Evolutionary conservation across 2,329 filamentous ascomycete genomes (phyloP).

Genomic region (Fusarium redolens): DNA sequence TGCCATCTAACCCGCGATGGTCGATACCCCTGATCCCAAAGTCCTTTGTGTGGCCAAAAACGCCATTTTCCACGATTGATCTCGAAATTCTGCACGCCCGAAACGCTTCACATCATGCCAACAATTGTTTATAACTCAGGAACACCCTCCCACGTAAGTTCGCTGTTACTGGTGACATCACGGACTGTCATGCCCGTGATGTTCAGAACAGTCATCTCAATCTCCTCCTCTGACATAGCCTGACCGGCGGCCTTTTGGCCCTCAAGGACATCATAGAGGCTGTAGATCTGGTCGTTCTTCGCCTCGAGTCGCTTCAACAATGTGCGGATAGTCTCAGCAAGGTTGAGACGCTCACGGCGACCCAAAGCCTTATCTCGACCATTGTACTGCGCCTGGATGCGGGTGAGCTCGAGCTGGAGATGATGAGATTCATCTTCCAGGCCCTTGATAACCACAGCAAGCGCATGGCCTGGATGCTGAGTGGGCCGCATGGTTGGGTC

Average conservation of each 20-base stretch:
- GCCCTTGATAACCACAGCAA: conserved; percentile 85
- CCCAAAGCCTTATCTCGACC: conserved; percentile 74
- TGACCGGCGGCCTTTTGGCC: conserved; percentile 76
- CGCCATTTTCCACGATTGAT: conserved; percentile 38
- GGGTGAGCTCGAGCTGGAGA: conserved; percentile 75
- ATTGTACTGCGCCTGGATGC: conserved; percentile 72
- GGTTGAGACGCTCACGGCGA: conserved; percentile 70
- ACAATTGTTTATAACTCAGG: conserved; percentile 41
- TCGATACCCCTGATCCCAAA: conserved; percentile 30
- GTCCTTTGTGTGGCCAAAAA: conserved; percentile 36
- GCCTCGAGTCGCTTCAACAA: conserved; percentile 73
- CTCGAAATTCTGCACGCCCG: conserved; percentile 25
- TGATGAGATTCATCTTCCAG: conserved; percentile 84
- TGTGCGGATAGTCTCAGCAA: conserved; percentile 70
- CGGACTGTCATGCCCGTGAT: conserved; percentile 61
- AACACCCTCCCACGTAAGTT: conserved; percentile 57
- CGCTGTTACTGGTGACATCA: conserved; percentile 52
- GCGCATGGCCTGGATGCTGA: conserved; percentile 75
- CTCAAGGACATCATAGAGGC: conserved; percentile 84
- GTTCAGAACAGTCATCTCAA: conserved; percentile 72
- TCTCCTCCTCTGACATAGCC: conserved; percentile 70
- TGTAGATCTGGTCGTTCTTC: conserved; percentile 84
- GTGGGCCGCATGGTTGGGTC: conserved; percentile 72
- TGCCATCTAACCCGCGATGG: conserved; percentile 40
- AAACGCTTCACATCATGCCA: conserved; percentile 18